Evolutionary conservation across 352 stramenopile species (phyloP), one percentile per base, ranked within the genome.

Genomic region (Poterioochromonas sp.): DNA sequence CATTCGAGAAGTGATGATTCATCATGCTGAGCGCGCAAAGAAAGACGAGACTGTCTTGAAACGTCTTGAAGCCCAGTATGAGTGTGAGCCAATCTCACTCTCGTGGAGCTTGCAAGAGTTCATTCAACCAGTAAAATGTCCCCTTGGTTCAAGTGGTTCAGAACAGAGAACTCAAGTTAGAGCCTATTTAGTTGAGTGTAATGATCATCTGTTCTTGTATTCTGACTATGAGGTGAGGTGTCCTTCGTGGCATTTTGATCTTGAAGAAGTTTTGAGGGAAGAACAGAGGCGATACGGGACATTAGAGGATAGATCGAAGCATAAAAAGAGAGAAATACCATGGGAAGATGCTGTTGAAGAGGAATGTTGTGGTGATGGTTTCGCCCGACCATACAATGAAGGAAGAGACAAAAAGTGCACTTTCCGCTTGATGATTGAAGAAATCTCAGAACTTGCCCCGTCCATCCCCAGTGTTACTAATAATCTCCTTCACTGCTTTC

Each of bases 71-170:
- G 5, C 2, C 2, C 11, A 1, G 8, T 47, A 73, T 47, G 35
- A 29, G 2, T 11, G 11, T 40, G 8, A 12, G 2, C 63, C 35
- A 47, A n/a, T n/a, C n/a, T n/a, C n/a, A n/a, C n/a, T n/a, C n/a
- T 47, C 20, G 3, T 73, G 63, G 63, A 73, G 63, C n/a, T 44
- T 73, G 40, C 63, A 73, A 29, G 63, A 73, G n/a, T 8, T 73
- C 2, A 68, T 68, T 26, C 12, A 32, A 29, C 34, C 58, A 18
- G 12, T 68, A 40, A 35, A 68, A 39, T 8, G 8, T 20, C 20
- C 44, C 20, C 44, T 53, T 8, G 12, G 12, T 39, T 58, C 47
- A 26, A 15, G 15, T 58, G 47, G 47, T 15, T 26, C 5, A 15
- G 26, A 37, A 15, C 63, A 29, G 5, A 40, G 37, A 44, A 47